Conservation (phyloP, 176 grass and related monocot genomes). For the Pontederia crassipes region DNA sequence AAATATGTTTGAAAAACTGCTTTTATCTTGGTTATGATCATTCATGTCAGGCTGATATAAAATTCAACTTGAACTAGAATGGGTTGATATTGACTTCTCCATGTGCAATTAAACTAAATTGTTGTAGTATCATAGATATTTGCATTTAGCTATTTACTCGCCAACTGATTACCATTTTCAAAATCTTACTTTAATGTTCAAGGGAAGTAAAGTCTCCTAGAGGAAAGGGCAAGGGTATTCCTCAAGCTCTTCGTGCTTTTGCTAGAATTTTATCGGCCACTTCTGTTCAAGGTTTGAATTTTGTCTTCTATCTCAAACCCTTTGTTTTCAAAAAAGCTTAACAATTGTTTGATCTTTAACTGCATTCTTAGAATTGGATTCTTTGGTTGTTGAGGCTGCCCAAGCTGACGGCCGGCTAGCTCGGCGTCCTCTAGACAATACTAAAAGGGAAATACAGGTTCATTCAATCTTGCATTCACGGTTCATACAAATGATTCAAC, state of each 20-base stretch:
- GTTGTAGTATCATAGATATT: too few species aligned
- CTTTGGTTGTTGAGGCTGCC: constrained; percentile 42
- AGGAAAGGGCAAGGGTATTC: constrained; percentile 42
- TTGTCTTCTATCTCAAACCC: neutral
- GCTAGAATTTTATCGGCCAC: constrained; percentile 43
- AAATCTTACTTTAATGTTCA: constrained; percentile 4
- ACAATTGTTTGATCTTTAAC: constrained; percentile 8
- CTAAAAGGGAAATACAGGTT: constrained; percentile 42
- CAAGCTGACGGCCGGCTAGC: constrained; percentile 65
- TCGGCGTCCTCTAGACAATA: constrained; percentile 47
- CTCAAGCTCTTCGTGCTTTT: constrained; percentile 64
- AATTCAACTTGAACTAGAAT: too few species aligned
- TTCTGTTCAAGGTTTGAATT: constrained; percentile 48
- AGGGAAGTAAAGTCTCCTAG: constrained; percentile 46
- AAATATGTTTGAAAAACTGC: too few species aligned
- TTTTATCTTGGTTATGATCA: too few species aligned
- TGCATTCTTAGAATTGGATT: constrained; percentile 36
- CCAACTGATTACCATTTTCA: neutral
- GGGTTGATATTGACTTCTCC: too few species aligned
- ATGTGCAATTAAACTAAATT: too few species aligned
- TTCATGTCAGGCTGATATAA: too few species aligned
- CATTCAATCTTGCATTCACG: constrained; percentile 44
- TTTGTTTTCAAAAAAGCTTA: neutral
- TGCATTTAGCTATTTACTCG: neutral
- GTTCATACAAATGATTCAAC: constrained; percentile 31